These are phyloP conservation scores for Allomyces macrogynus DNA, from an alignment of 192 early-diverging fungal species.

Conservation along the genomic window DNA sequence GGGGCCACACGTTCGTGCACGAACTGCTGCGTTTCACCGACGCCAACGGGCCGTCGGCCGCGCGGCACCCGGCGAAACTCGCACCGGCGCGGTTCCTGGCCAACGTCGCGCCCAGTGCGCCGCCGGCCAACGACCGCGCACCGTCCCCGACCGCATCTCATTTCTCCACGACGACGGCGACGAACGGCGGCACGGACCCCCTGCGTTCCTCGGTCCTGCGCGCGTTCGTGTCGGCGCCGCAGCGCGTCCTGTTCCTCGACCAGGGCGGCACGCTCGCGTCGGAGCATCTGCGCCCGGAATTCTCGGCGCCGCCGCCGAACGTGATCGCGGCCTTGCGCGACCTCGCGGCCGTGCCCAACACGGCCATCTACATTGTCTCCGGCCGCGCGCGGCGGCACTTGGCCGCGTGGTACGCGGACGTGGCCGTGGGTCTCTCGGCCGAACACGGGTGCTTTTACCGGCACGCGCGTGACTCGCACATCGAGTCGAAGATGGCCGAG, in stretches of 20 bases:
- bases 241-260: constrained; percentile 74
- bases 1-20: constrained; percentile 85
- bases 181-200: constrained; percentile 8
- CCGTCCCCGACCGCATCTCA: constrained; percentile 10
- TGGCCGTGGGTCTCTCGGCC: constrained; percentile 76
- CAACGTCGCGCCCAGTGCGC: neutral
- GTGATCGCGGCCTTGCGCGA: constrained; percentile 46
- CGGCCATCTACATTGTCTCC: constrained; percentile 86
- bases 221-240: constrained; percentile 22
- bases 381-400: constrained; percentile 76
- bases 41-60: constrained; percentile 1
- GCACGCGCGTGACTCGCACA: constrained; percentile 19
- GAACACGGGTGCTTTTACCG: constrained; percentile 98
- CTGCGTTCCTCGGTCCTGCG: neutral
- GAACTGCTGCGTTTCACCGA: constrained; percentile 51
- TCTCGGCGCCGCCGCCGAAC: constrained; percentile 64
- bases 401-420: constrained; percentile 74
- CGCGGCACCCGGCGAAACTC: constrained; percentile 1
- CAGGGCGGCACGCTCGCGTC: constrained; percentile 92
- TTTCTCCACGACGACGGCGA: neutral
- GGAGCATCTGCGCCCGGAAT: constrained; percentile 73
- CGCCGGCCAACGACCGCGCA: neutral
- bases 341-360: constrained; percentile 54
- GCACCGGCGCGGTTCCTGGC: neutral
- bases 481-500: neutral